Evolutionary conservation across 2,329 filamentous ascomycete species (phyloP), one percentile per base, ranked within the genome.

Genomic region (Phaeomoniella chlamydospora): DNA sequence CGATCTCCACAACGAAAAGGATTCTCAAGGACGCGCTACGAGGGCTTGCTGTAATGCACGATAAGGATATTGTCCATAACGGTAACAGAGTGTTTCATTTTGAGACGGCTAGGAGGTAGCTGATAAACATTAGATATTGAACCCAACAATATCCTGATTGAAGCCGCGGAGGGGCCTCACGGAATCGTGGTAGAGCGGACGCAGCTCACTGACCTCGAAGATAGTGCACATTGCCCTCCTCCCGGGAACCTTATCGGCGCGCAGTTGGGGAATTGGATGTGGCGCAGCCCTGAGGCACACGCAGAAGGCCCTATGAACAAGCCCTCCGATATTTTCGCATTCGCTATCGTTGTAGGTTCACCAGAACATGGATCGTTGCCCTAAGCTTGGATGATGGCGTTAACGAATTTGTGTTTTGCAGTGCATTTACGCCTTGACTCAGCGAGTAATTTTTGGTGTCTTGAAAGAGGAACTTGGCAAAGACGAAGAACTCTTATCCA

Each of bases 391-490:
- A 18, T 18, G 14, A 22, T 33, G 9, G 37, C 5, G 33, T 34
- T 29, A 16, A 35, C 35, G 19, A 13, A 46, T 15, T 40, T 37
- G 33, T 22, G 17, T 18, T 5, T 32, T 37, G 37, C 37, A 62
- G 58, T 64, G 58, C 44, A 64, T 68, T 35, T 67, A 61, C 43
- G 58, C 62, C 12, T 47, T 65, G 33, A 49, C 58, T 5, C 56
- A 58, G 43, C 50, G 49, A 34, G 52, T 64, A 33, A 55, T 64
- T 39, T 60, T 64, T 41, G 53, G 54, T 34, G 52, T 58, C 36
- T 50, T 49, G 38, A 49, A 56, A 31, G 46, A 53, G 22, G 49
- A 55, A 44, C 39, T 56, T 45, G 37, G 49, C 43, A 41, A 55
- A 46, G 41, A 52, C 46, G 44, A 51, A 18, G 57, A 60, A 30